Base-by-base conservation (phyloP, 495 filamentous ascomycete genomes). In the Neurospora tetrasperma region DNA sequence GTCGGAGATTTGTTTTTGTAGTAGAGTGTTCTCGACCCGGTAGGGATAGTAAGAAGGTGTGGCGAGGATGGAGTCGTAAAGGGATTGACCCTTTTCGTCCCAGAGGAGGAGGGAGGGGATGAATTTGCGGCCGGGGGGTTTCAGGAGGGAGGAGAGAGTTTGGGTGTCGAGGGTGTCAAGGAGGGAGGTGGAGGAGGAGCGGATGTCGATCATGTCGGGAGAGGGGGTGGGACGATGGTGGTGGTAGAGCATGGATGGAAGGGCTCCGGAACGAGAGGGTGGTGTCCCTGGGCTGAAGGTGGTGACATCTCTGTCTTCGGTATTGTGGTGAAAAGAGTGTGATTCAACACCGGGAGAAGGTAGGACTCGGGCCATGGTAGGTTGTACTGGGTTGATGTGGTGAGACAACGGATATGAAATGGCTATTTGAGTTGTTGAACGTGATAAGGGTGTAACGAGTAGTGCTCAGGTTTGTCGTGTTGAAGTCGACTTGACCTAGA, bases 51-150 rank as follows among this genome's bases (percentile, higher is more conserved):
- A 75, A 12, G 42, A 38, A 8, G 39, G n/a, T 5, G 54, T 27
- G 4, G 69, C 59, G 14, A 75, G 42, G 42, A 75, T 69, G 9
- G 73, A 72, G 41, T 71, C 70, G 74, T 75, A 75, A 16, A 75
- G 70, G 9, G 9, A 31, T 38, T 75, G 74, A 16, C 74, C 74
- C 42, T 75, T 73, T 62, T 75, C 72, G 69, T 71, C 74, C 74
- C 74, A 75, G 14, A 75, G 35, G 35, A 75, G 72, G 31, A 75
- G 70, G 3, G 72, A 42, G 1, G 72, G 74, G 12, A 75, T 18
- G 14, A 14, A 27, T 31, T 75, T 75, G 5, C 0, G 3, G 10
- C 74, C 72, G 5, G 39, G 44, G 8, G 72, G 70, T 6, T 73
- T 69, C 1, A 5, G 20, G 39, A 75, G 70, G 10, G 72, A 72